Evolutionary conservation across 768 basidiomycete genomes (phyloP).

Genomic region (Russula abietina): DNA sequence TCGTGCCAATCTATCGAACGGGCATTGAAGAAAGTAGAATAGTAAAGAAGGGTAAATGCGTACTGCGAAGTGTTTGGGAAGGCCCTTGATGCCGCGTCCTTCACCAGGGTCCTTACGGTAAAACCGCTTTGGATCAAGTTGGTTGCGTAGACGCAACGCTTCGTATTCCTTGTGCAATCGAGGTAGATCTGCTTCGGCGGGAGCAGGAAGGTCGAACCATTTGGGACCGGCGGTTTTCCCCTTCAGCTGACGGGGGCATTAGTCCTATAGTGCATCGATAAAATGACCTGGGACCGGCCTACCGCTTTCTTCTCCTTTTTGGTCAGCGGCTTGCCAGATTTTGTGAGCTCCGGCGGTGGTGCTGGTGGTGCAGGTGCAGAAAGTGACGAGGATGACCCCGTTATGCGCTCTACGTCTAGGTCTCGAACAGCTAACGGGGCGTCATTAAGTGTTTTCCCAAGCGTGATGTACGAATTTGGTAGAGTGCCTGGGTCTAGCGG

Average conservation of each 20-base stretch:
- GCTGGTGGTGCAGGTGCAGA: slow-evolving; percentile 54
- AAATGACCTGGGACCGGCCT: slow-evolving; percentile 29
- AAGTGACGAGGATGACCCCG: slow-evolving; percentile 45
- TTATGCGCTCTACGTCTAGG: slow-evolving; percentile 51
- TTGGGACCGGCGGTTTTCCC: slow-evolving; percentile 67
- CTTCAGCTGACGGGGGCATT: slow-evolving; percentile 45
- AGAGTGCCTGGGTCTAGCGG: slow-evolving; percentile 58
- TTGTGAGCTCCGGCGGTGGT: slow-evolving; percentile 53
- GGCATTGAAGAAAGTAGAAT: slow-evolving; percentile 18
- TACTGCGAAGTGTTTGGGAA: slow-evolving; percentile 90
- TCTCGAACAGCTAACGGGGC: slow-evolving; percentile 49
- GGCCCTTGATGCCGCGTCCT: slow-evolving; percentile 73
- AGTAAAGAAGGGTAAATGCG: slow-evolving; percentile 27
- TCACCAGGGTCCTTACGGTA: slow-evolving; percentile 84
- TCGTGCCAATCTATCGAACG: slow-evolving; percentile 62
- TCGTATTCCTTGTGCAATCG: slow-evolving; percentile 80
- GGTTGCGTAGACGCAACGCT: slow-evolving; percentile 77
- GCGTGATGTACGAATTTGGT: slow-evolving; percentile 58
- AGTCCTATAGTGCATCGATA: neutral
- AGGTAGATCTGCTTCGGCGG: slow-evolving; percentile 72
- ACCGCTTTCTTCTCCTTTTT: slow-evolving; percentile 71
- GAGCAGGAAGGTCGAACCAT: slow-evolving; percentile 88
- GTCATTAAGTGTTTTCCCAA: slow-evolving; percentile 40
- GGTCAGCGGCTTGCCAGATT: slow-evolving; percentile 60
- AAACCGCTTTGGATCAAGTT: slow-evolving; percentile 89